phyloP scores from a whole-genome alignment of 164 flowering plant species.

The Vitis riparia region DNA sequence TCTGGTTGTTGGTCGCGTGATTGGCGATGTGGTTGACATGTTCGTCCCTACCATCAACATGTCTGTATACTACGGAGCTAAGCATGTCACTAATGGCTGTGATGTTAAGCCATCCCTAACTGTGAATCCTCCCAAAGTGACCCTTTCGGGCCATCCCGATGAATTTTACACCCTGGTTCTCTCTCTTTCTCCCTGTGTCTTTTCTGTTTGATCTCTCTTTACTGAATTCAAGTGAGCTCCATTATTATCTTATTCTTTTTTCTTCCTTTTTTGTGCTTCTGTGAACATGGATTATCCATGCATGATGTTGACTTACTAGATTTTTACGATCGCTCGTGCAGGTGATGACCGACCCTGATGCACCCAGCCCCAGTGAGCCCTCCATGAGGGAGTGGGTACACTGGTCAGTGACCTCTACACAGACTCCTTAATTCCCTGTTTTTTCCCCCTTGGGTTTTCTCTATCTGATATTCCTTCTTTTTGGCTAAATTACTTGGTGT shows the following conservation, averaged over 20 bases:
- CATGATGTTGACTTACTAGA: background rate
- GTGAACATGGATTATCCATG: background rate
- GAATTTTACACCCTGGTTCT: slow-evolving; percentile 58
- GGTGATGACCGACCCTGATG: slow-evolving; percentile 92
- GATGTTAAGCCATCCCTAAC: slow-evolving; percentile 67
- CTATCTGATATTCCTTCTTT: background rate
- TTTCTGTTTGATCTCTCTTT: too few species aligned
- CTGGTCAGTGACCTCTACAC: slow-evolving; percentile 35
- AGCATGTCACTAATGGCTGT: slow-evolving; percentile 75
- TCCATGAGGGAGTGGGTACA: slow-evolving; percentile 72
- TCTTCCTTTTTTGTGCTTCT: background rate
- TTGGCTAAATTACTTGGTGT: background rate
- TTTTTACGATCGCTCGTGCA: slow-evolving; percentile 14
- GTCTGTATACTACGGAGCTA: slow-evolving; percentile 53
- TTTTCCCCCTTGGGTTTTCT: background rate
- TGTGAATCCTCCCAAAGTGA: slow-evolving; percentile 45
- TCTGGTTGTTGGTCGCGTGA: slow-evolving; percentile 61
- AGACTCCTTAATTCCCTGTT: too few species aligned
- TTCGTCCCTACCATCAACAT: slow-evolving; percentile 57
- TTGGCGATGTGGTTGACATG: slow-evolving; percentile 85
- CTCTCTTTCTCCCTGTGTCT: background rate
- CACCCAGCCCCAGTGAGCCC: slow-evolving; percentile 89
- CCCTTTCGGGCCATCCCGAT: slow-evolving; percentile 43
- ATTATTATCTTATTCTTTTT: too few species aligned
- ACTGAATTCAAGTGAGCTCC: too few species aligned